Base-by-base conservation (phyloP, 495 filamentous ascomycete genomes). In the Penicillium desertorum region DNA sequence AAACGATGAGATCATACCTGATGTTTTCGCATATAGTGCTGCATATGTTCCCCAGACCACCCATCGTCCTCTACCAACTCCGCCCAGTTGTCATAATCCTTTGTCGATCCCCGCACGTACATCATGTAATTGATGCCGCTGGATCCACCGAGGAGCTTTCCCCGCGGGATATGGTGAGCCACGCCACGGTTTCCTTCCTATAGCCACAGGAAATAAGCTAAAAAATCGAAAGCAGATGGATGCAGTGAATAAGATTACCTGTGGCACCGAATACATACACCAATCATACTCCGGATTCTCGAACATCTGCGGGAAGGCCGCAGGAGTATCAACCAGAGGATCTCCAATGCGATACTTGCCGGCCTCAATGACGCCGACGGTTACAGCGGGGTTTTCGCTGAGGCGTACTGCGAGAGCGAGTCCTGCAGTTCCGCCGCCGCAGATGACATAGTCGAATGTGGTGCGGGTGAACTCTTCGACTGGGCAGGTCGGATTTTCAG, bases 101-200 rank as follows among this genome's bases (percentile, higher is more conserved):
- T 65, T 14, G 27, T 45, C 25, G 70, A 71, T 12, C 69, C 67
- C 4, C 73, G 67, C 8, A 65, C 65, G 44, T 68, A 70, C 57
- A 68, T 65, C 62, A 69, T 58, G 36, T 63, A 63, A 45, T 87
- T 88, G 56, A 86, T 75, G 2, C 69, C 80, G 27, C 80, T 84
- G 7, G 78, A 81, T 9, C 85, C 85, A 5, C 85, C 85, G 0
- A 87, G 67, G 41, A 77, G 69, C 59, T 82, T 83, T 12, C 83
- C 84, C 4, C 80, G 80, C 1, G 77, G 62, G 20, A 66, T 48
- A 61, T 74, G 68, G 17, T 67, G 63, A 5, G 64, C 22, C 22
- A 39, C 42, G 17, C 62, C 60, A 37, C 59, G 39, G 42, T 73
- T 67, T 2, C 34, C 62, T 34, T 56, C 37, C 70, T 74, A 51